Base-by-base conservation (phyloP, 2,329 filamentous ascomycete genomes). In the Trichoderma gracile region DNA sequence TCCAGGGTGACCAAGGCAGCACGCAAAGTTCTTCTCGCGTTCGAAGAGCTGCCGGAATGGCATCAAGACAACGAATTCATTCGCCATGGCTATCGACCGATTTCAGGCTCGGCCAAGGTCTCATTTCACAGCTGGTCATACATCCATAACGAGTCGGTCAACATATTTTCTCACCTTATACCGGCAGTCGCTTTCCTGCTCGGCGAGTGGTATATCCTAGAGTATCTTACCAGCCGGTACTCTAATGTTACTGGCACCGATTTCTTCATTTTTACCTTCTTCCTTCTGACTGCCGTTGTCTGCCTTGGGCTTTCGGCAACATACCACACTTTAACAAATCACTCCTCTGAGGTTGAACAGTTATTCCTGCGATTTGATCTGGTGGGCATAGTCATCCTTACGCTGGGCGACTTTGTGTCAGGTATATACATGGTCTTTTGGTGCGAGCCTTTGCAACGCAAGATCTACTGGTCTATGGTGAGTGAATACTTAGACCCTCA, bases 11-110 rank as follows among this genome's bases (percentile, higher is more conserved):
- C 12, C 50, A 60, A 21, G 30, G 30, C 30, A 30, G 8, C 46
- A 23, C 46, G 45, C 46, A 60, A 21, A 21, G 38, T 30, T 27
- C 57, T 60, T 43, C 46, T 60, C 23, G 27, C 57, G 12, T 60
- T 52, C 19, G 17, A 60, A 1, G 46, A 60, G 21, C 57, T 60
- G n/a, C 57, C 57, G 33, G 40, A 52, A 30, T 60, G 57, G 57
- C 57, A 60, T 60, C 57, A 52, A 15, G 57, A 60, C 30, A 60
- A 60, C n/a, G 57, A 60, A n/a, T 60, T 50, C 38, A 60, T 60
- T 21, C 57, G 27, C 42, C 57, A 60, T 52, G 57, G 57, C 46
- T 60, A 60, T 33, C 57, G 57, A 12, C 57, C 57, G 9, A 60
- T 60, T 33, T 60, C 57, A 43, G 57, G 57, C 46, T 60, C 57